Evolutionary conservation across 441 rosid genomes (phyloP), one percentile per base, ranked within the genome.

Genomic region (Arabidopsis lyrata): DNA sequence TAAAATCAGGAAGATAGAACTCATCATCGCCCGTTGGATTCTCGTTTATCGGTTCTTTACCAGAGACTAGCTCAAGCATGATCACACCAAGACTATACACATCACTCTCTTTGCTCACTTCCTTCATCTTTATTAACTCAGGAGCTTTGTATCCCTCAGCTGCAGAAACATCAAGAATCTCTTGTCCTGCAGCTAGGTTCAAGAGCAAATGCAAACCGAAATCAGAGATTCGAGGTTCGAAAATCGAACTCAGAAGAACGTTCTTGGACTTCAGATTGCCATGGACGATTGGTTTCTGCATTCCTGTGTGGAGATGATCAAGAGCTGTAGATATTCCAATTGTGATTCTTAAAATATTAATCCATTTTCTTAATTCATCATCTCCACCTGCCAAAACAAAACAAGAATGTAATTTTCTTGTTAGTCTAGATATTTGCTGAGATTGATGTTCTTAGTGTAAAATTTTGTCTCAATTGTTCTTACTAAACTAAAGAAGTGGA

Each of bases 191-290:
- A 1, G 87, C 45, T 6, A 78, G 82, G 70, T 90, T 90, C 78
- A 95, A 71, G 38, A 92, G 88, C n/a, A 89, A 66, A 80, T 88
- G 87, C n/a, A 90, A 65, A 22, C 97, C 89, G 15, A 78, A 87
- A 70, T 95, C 97, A 0, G 97, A 90, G 42, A 95, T 42, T 53
- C 55, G 78, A 4, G 99, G 92, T 15, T 75, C 80, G 72, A 75
- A 78, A 79, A 63, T 88, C 9, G 85, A 82, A 74, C 81, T 90
- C 76, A 89, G 66, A 34, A 92, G 78, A 53, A 94, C 70, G 72
- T 94, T 94, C 78, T 92, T 92, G 3, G 95, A 88, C 86, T 92
- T 90, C 8, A 92, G 80, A 79, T 95, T 92, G 53, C 97, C 99
- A 31, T 92, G 97, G 76, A 87, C 71, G 10, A 90, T 3, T 5